phyloP scores from a whole-genome alignment of 306 rosid genomes.

The Sicyos baderoa region DNA sequence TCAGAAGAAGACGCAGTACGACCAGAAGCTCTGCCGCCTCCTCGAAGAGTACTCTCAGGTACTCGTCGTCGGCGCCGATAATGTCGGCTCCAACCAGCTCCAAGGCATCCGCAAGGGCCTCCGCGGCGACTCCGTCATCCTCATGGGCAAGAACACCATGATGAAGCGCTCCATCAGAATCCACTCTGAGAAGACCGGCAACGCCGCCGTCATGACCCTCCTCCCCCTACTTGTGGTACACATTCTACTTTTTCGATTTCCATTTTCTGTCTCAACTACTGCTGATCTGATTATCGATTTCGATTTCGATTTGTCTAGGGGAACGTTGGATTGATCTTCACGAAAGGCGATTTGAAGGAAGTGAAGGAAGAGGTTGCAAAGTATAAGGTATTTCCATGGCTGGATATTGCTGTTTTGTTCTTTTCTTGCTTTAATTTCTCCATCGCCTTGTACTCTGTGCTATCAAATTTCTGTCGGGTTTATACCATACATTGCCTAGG shows the following conservation, averaged over 20 bases:
- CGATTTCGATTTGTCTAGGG: slow-evolving; percentile 35
- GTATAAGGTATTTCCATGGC: slow-evolving; percentile 52
- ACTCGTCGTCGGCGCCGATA: slow-evolving; percentile 71
- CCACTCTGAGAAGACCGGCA: slow-evolving; percentile 65
- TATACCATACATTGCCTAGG: background rate
- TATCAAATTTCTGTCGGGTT: background rate
- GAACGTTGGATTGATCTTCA: slow-evolving; percentile 78
- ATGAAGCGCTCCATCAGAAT: slow-evolving; percentile 72
- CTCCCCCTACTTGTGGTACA: slow-evolving; percentile 71
- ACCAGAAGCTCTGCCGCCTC: slow-evolving; percentile 56
- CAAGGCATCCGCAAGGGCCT: slow-evolving; percentile 70
- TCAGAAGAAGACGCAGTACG: slow-evolving; percentile 65
- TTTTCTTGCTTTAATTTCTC: background rate
- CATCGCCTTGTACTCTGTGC: background rate
- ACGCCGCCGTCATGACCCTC: slow-evolving; percentile 44
- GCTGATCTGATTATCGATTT: too few relatives aligned
- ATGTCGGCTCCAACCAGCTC: slow-evolving; percentile 82
- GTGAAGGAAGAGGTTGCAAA: slow-evolving; percentile 89
- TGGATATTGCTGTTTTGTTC: background rate
- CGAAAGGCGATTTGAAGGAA: slow-evolving; percentile 88
- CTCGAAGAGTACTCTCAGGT: slow-evolving; percentile 59
- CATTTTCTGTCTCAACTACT: too few relatives aligned
- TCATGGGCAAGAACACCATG: slow-evolving; percentile 96
- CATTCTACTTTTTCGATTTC: background rate
- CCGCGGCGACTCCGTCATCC: slow-evolving; percentile 70